Evolutionary conservation across 176 grass and related monocot species (phyloP).

Genomic region (Rhynchospora breviuscula): DNA sequence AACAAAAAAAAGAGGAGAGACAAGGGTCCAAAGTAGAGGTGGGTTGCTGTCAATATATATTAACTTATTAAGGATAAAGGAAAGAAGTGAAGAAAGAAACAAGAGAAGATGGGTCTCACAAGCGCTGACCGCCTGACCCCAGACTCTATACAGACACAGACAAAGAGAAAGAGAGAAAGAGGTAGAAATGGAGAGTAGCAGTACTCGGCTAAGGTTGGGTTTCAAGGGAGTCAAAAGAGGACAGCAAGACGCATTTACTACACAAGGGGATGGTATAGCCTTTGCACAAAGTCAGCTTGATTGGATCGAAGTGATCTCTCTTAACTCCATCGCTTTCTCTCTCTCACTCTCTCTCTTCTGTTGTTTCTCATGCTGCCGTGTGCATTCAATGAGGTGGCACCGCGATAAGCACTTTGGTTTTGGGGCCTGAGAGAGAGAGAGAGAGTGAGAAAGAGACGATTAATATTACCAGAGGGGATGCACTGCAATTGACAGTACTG

Average conservation of each 20-base stretch:
- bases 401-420: constrained; percentile 23
- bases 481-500: constrained; percentile 21
- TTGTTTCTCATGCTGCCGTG: constrained; percentile 24
- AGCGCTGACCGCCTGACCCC: constrained; percentile 15
- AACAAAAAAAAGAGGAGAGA: constrained; percentile 8
- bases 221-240: constrained; percentile 35
- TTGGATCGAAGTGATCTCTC: constrained; percentile 37
- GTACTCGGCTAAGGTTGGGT: not conserved
- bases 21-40: constrained; percentile 32
- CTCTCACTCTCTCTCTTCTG: not conserved
- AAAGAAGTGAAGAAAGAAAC: not conserved
- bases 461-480: constrained; percentile 1
- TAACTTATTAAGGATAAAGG: not conserved
- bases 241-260: constrained; percentile 61
- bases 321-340: not conserved
- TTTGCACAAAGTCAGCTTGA: constrained; percentile 46
- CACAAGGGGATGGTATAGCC: constrained; percentile 11
- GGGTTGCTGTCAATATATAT: constrained; percentile 27
- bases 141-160: not conserved
- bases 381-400: constrained; percentile 42
- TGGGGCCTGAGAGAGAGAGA: not conserved
- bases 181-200: not conserved
- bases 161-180: not conserved
- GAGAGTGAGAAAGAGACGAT: not conserved
- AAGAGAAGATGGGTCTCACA: constrained; percentile 1